Base-by-base conservation (phyloP, 371 early-diverging fungal species). In the Rhizopus microsporus region DNA sequence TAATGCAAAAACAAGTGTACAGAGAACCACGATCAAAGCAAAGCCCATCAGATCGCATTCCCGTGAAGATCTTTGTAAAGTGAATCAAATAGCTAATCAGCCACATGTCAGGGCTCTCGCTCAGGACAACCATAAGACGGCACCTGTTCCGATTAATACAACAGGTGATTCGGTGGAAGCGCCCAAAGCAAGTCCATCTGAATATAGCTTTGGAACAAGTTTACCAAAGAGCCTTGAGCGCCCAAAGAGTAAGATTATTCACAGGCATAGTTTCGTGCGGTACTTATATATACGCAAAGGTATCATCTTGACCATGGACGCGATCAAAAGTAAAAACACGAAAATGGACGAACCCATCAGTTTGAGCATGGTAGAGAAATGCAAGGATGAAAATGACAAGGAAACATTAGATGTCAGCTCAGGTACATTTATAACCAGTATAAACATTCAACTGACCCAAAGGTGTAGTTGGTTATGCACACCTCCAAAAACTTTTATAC, bases 101-200 rank as follows among this genome's bases (percentile, higher is more conserved):
- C 73, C 77, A 10, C 77, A 76, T 56, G 63, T 76, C 0, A 69
- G 69, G 38, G 77, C 77, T 0, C 49, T 76, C 0, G 59, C 93
- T 1, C 92, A 84, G 62, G 94, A 94, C 4, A 49, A 5, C 85
- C 88, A 13, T 93, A 93, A 13, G 93, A 93, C 66, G 88, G 88
- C 0, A 91, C 94, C 5, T 85, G 85, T 59, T 85, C 87, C 52
- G 81, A 92, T 5, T 78, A 84, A 9, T 90, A 88, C 35, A 8
- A 35, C 10, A 0, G 12, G 40, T 49, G 52, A 49, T 34, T 32
- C 56, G 9, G 7, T 46, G 0, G 49, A 58, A 23, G 59, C 67
- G 29, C 68, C 68, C 40, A 61, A 61, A 43, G 62, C 64, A 12
- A 65, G 71, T 33, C 71, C 74, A 5, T 67, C 69, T 1, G 67